Evolutionary conservation across 495 filamentous ascomycete genomes (phyloP), one percentile per base, ranked within the genome.

Genomic region (Aspergillus baeticus): DNA sequence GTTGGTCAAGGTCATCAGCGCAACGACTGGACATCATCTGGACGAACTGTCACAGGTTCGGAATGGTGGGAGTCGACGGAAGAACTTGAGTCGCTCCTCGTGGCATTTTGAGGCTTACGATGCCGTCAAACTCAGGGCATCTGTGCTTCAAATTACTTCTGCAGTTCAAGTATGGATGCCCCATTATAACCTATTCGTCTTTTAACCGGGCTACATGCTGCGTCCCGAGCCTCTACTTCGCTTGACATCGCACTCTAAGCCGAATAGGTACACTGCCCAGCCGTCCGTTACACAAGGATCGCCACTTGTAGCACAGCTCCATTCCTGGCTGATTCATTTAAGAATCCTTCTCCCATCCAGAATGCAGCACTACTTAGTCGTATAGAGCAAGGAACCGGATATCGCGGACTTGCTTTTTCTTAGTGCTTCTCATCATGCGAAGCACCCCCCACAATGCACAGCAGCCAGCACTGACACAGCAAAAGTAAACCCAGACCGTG

Each of bases 1-100:
- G 47, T 39, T 50, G 22, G 20, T 29, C 10, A 38, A 38, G 35
- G 53, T 56, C 55, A 56, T 38, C 47, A 44, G 36, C 53, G 56
- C 21, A 39, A 21, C 51, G 34, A 58, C 39, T 20, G 37, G 26
- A 8, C 26, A 62, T 62, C 59, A 62, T 37, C 54, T 62, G 59
- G 43, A 44, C 39, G 15, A 34, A 22, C 22, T 44, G 51, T 44
- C 51, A 54, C 51, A 54, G 29, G 38, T 35, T 55, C 23, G 33
- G 51, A 15, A 52, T 52, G 21, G 10, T 21, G 21, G 22, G 2
- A 2, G 38, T 41, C n/a, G 4, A 29, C 26, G 26, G 26, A 8
- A 29, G 26, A 29, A 29, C 3, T 8, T 8, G 3, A 8, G 26
- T 29, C 26, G 26, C 26, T 29, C 26, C 26, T 29, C 26, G 26